Conservation (phyloP, 177 flowering plant species). For the Vitis hybrid region DNA sequence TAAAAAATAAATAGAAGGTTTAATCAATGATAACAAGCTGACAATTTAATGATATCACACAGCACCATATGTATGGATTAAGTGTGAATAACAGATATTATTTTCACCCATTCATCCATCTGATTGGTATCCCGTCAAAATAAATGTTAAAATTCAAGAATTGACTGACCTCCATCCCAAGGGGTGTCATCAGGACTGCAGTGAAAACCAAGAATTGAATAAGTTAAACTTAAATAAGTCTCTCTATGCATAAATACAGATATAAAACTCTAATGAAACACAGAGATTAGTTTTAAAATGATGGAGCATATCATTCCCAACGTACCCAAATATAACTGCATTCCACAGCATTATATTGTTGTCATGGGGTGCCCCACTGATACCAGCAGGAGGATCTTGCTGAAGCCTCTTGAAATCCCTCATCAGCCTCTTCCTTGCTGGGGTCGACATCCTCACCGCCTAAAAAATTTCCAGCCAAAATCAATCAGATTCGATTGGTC, state of each 20-base stretch:
- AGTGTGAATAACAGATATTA: no score
- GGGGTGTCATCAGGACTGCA: conserved; percentile 84
- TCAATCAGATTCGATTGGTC: no score
- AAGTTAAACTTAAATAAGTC: not conserved
- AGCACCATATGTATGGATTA: no score
- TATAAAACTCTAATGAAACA: not conserved
- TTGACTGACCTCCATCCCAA: conserved; percentile 74
- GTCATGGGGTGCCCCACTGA: conserved; percentile 85
- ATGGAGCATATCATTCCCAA: no score
- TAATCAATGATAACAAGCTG: no score
- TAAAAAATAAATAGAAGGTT: no score
- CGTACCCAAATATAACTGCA: conserved; percentile 85
- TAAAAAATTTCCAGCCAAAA: not conserved
- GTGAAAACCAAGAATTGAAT: conserved; percentile 18
- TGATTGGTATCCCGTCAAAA: no score
- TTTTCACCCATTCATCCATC: no score
- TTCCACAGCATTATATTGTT: conserved; percentile 84
- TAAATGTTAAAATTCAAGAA: not conserved
- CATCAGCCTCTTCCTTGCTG: conserved; percentile 81
- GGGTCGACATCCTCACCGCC: conserved; percentile 65
- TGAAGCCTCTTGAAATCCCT: conserved; percentile 79
- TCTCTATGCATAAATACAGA: conserved; percentile 11
- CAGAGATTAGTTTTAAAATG: not conserved
- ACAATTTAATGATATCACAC: no score
- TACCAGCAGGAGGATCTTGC: conserved; percentile 79